phyloP scores from a whole-genome alignment of 2,329 filamentous ascomycete species.

The Monosporascus sp. region DNA sequence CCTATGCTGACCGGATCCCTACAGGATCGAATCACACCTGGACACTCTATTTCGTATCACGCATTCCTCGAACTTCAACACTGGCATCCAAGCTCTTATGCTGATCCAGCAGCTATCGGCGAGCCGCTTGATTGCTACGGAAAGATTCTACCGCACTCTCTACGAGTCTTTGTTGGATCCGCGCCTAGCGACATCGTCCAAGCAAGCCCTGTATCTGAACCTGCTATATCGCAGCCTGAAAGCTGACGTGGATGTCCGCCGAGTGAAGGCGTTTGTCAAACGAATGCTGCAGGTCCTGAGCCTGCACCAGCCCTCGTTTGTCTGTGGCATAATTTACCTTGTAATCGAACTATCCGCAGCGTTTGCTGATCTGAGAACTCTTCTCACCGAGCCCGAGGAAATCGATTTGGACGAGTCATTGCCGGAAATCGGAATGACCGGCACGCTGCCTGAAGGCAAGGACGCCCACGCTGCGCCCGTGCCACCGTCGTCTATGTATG shows the following conservation, averaged over 20 bases:
- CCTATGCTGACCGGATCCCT: slow-evolving; percentile 15
- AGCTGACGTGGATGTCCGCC: slow-evolving; percentile 80
- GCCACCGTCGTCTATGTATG: slow-evolving; percentile 48
- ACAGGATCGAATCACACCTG: slow-evolving; percentile 76
- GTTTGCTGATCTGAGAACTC: slow-evolving; percentile 73
- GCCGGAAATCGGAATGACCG: slow-evolving; percentile 44
- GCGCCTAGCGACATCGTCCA: slow-evolving; percentile 81
- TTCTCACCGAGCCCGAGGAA: slow-evolving; percentile 77
- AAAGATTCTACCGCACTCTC: slow-evolving; percentile 90
- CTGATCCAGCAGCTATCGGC: slow-evolving; percentile 88
- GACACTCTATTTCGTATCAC: slow-evolving; percentile 94
- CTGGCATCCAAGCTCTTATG: slow-evolving; percentile 90
- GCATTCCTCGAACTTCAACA: slow-evolving; percentile 98
- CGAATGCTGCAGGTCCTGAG: slow-evolving; percentile 81
- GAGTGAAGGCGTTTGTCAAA: slow-evolving; percentile 95
- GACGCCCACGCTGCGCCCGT: too few species aligned
- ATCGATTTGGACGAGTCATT: slow-evolving; percentile 65
- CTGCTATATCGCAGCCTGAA: slow-evolving; percentile 84
- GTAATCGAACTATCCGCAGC: slow-evolving; percentile 72
- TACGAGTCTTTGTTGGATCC: slow-evolving; percentile 95
- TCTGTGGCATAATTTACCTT: slow-evolving; percentile 88
- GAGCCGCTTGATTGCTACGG: slow-evolving; percentile 73
- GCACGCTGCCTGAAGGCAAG: slow-evolving; percentile 11
- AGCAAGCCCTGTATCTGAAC: slow-evolving; percentile 93
- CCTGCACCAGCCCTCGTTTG: slow-evolving; percentile 86